Conservation (phyloP, 768 basidiomycete genomes). For the Kwoniella sp. region DNA sequence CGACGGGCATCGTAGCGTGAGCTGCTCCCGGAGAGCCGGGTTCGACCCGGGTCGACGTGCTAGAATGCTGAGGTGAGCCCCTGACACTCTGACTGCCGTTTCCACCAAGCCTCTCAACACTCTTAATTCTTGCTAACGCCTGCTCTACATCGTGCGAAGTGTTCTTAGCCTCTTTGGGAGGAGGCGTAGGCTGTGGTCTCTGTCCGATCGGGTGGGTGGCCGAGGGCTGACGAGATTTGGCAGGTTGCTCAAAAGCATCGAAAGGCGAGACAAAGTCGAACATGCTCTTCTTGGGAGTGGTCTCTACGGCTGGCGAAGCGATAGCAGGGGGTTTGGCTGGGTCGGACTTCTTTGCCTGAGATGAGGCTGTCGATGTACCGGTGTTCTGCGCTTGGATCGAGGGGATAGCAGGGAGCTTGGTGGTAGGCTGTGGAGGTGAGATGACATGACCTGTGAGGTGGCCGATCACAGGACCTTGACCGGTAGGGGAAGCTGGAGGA, state of each 20-base stretch:
- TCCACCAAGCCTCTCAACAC: constrained; percentile 1
- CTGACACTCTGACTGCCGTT: not conserved
- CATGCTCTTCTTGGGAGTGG: constrained; percentile 29
- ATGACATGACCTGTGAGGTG: constrained; percentile 15
- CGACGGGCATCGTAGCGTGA: not conserved
- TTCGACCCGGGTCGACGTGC: not conserved
- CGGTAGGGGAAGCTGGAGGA: constrained; percentile 5
- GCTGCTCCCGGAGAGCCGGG: not conserved
- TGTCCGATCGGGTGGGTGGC: not conserved
- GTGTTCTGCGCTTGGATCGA: constrained; percentile 8
- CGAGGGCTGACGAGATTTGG: constrained; percentile 11
- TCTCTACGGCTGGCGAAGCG: not conserved
- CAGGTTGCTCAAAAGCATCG: constrained; percentile 41
- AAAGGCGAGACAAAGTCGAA: constrained; percentile 52
- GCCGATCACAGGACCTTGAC: constrained; percentile 24
- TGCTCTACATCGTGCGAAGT: not conserved
- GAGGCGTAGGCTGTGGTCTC: not conserved
- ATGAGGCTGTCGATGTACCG: constrained; percentile 7
- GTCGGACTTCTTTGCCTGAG: constrained; percentile 9
- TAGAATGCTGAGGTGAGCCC: constrained; percentile 6
- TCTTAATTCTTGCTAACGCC: constrained; percentile 5
- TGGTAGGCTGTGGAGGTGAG: not conserved
- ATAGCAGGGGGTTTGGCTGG: constrained; percentile 5
- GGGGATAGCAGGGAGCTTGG: not conserved
- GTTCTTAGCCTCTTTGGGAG: constrained; percentile 1